Evolutionary conservation across 2,329 filamentous ascomycete species (phyloP), one percentile per base, ranked within the genome.

Genomic region (Sporothrix mexicana): DNA sequence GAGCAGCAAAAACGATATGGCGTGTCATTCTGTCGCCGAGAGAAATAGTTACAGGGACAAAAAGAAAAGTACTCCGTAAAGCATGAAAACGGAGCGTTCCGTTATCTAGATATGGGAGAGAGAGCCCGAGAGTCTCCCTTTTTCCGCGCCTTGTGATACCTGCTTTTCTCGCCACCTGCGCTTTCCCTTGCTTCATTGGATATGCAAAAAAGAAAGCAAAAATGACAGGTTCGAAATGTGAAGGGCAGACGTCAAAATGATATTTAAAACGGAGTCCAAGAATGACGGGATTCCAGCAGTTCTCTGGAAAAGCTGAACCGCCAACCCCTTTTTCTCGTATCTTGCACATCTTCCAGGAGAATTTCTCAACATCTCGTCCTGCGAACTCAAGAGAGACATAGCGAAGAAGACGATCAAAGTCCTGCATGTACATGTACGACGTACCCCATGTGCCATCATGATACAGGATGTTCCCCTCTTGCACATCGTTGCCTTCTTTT

Each of bases 271-370:
- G n/a, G 15, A 20, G 15, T 23, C 20, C n/a, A 41, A 17, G 30
- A 61, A 62, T 43, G 15, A 2, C 5, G 30, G 30, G 30, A 17
- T 9, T 17, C 45, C 8, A 2, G 3, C 23, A 62, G 6, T 9
- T 43, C 59, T 20, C 36, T 62, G 36, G 59, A 62, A 64, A 64
- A 23, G 59, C 41, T 13, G n/a, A 45, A 30, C 57, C 15, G 57
- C 17, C 25, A 6, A 15, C 12, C 59, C 59, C 41, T 12, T 64
- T 64, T 43, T 45, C 36, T 20, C 8, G 12, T 41, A 15, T 36
- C 59, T 20, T 62, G 59, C 30, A 43, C 59, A 62, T 62, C 30
- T 43, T 62, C 43, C 57, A 62, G 59, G 59, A n/a, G 8, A 62
- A 9, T 17, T 12, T 43, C 36, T 30, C 20, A 23, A 9, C 15